These are phyloP conservation scores for Geranomyces variabilis DNA, from an alignment of 192 early-diverging fungal species.

Conservation along the genomic window DNA sequence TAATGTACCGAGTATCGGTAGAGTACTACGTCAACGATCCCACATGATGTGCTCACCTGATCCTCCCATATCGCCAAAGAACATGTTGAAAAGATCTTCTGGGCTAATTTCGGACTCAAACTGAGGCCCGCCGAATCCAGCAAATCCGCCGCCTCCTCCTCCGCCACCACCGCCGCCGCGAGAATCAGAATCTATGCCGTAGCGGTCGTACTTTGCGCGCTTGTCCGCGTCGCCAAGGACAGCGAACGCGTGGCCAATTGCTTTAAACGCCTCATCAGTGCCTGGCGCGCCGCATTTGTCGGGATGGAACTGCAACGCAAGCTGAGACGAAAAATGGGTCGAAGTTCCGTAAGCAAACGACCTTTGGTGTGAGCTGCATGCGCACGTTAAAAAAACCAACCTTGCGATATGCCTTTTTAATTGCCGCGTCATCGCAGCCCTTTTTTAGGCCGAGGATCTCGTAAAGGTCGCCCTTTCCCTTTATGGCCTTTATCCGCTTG, in stretches of 20 bases:
- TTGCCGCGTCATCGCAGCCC: conserved; percentile 74
- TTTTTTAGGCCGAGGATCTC: conserved; percentile 78
- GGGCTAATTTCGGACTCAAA: conserved; percentile 80
- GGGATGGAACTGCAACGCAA: conserved; percentile 92
- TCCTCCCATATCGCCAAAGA: conserved; percentile 78
- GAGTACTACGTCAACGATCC: too few relatives aligned
- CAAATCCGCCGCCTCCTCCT: conserved; percentile 40
- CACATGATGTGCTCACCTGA: conserved; percentile 27
- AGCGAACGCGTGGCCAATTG: conserved; percentile 89
- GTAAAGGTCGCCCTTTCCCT: conserved; percentile 77
- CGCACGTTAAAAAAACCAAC: conserved; percentile 35
- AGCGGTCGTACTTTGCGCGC: conserved; percentile 80
- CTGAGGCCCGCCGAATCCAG: conserved; percentile 36
- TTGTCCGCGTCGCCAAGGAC: conserved; percentile 87
- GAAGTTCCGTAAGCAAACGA: too few relatives aligned
- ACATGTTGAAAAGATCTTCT: conserved; percentile 96
- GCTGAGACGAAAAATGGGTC: too few relatives aligned
- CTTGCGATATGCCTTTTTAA: conserved; percentile 96
- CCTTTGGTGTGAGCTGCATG: background rate
- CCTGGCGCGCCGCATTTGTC: conserved; percentile 96
- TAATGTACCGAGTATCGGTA: too few relatives aligned
- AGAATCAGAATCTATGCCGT: conserved; percentile 73
- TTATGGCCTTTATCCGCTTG: conserved; percentile 71
- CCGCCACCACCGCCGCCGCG: conserved; percentile 41
- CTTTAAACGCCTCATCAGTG: conserved; percentile 95